Percentiles rank a stretch among this genome's conserved stretches.
phyloP scores from a whole-genome alignment of 164 flowering plant species.

The Magnolia officinalis region DNA sequence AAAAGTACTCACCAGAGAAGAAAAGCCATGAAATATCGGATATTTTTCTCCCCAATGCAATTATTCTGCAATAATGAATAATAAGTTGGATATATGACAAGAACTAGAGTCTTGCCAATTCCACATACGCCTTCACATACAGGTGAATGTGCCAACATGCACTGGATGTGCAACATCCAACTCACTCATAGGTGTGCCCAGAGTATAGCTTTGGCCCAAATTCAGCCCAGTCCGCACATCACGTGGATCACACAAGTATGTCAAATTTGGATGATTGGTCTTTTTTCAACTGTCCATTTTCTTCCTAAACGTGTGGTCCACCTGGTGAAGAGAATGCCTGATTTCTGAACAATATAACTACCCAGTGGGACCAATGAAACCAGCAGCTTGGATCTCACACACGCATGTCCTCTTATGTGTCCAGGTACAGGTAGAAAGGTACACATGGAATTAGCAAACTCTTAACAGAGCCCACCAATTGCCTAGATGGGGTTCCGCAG shows the following conservation, averaged over 20 bases:
- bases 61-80: slow-evolving; percentile 64
- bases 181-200: neutral
- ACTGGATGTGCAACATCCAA: neutral
- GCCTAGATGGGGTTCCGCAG: neutral
- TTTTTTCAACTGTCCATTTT: neutral
- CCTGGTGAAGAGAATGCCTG: neutral
- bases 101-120: neutral
- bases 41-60: slow-evolving; percentile 96
- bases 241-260: neutral
- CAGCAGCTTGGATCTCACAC: neutral
- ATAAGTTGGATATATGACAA: too few species aligned
- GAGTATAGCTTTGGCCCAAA: neutral
- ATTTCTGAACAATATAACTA: neutral
- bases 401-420: neutral
- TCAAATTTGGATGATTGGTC: too few species aligned
- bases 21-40: slow-evolving; percentile 82
- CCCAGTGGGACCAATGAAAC: too few species aligned
- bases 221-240: neutral
- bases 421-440: neutral
- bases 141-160: neutral
- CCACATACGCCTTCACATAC: neutral
- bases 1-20: slow-evolving; percentile 68
- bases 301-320: neutral
- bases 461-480: neutral
- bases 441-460: neutral